Percentiles rank a stretch among this genome's conserved stretches.
phyloP scores from a whole-genome alignment of 1,139 yeast genomes.

The Magnusiomyces tetraspermus region DNA sequence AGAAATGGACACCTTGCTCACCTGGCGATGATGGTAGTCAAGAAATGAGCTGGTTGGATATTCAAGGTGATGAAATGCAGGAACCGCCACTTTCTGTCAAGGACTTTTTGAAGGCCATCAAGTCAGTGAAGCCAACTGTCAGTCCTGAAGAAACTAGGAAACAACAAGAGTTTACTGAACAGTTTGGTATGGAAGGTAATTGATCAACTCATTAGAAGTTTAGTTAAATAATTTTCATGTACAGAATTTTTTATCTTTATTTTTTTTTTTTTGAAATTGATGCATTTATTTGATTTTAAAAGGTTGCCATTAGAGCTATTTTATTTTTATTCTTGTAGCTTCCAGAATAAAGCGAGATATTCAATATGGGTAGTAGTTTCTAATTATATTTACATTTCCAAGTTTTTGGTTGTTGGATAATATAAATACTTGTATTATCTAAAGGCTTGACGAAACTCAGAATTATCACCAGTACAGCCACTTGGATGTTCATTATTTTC shows the following conservation, averaged over 20 bases:
- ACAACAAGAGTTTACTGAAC: constrained; percentile 84
- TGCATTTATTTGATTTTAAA: too few relatives aligned
- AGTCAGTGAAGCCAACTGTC: constrained; percentile 90
- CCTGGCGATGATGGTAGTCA: constrained; percentile 85
- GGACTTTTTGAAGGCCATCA: constrained; percentile 88
- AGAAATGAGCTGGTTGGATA: constrained; percentile 91
- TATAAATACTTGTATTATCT: neutral
- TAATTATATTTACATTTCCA: neutral
- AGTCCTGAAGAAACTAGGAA: constrained; percentile 71
- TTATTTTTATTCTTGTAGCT: too few relatives aligned
- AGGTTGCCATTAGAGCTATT: too few relatives aligned
- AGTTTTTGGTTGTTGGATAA: neutral
- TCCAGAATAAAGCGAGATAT: too few relatives aligned
- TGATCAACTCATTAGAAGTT: neutral
- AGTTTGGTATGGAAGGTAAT: constrained; percentile 90
- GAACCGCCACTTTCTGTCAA: constrained; percentile 87
- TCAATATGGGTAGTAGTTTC: too few relatives aligned
- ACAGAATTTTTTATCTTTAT: too few relatives aligned
- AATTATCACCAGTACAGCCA: neutral
- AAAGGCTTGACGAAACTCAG: neutral
- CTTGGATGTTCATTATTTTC: neutral
- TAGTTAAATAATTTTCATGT: too few relatives aligned
- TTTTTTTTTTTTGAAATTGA: too few relatives aligned
- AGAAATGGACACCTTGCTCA: constrained; percentile 78
- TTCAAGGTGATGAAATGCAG: constrained; percentile 76